Percentiles rank a stretch among this genome's conserved stretches.
These are phyloP conservation scores for Verbena officinalis DNA, from an alignment of 257 asterid species.

Conservation along the genomic window DNA sequence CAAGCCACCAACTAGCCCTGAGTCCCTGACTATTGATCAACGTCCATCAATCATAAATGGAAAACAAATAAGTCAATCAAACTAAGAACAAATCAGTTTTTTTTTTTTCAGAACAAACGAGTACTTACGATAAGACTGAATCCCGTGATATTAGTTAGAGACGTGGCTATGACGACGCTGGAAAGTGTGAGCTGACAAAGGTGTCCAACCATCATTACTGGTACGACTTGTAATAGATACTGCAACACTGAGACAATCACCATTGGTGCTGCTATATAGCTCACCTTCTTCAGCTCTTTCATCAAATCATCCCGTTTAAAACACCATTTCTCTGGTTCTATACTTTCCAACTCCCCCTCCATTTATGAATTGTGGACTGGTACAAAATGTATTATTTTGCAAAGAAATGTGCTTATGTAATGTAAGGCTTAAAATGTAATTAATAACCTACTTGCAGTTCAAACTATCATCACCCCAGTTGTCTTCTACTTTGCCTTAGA, in stretches of 20 bases:
- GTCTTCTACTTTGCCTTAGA: no score
- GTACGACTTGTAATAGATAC: constrained; percentile 42
- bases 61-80: background rate
- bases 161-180: constrained; percentile 50
- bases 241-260: constrained; percentile 47
- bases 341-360: no score
- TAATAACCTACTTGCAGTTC: no score
- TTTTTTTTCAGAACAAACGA: background rate
- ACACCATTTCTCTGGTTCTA: no score
- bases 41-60: background rate
- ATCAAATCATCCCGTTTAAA: constrained; percentile 24
- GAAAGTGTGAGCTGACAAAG: constrained; percentile 44
- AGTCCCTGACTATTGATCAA: constrained; percentile 25
- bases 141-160: constrained; percentile 48
- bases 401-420: no score
- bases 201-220: constrained; percentile 56
- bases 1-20: constrained; percentile 61
- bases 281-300: constrained; percentile 43
- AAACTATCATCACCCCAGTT: no score
- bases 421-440: no score
- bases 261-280: constrained; percentile 53
- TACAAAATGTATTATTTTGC: no score
- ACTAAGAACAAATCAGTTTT: no score
- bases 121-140: constrained; percentile 49
- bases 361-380: no score